A percentile compares a stretch with the other conserved stretches of the same genome.
phyloP scores from a whole-genome alignment of 441 rosid species.

The Populus hybrid region DNA sequence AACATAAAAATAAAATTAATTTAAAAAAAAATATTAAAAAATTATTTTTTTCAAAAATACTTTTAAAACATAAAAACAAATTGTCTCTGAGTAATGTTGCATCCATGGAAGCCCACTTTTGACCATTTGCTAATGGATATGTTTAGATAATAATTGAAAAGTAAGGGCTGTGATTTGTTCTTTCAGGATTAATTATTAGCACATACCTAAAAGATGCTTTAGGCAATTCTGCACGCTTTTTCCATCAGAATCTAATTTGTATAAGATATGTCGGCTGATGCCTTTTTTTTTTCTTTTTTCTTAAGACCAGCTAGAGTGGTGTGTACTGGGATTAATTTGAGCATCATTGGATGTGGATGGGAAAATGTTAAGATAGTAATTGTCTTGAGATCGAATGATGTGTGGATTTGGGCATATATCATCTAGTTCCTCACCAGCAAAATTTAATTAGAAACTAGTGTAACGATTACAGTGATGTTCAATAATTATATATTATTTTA shows the following conservation, averaged over 20 bases:
- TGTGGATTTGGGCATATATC: not conserved
- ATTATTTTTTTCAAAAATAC: no score
- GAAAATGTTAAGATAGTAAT: not conserved
- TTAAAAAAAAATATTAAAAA: no score
- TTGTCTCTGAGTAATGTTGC: constrained; percentile 13
- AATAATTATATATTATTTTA: no score
- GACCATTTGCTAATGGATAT: constrained; percentile 32
- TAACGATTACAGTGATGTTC: not conserved
- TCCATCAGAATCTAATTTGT: not conserved
- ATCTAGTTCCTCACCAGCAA: not conserved
- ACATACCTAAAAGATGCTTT: constrained; percentile 35
- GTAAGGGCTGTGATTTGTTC: constrained; percentile 14
- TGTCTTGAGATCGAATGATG: not conserved
- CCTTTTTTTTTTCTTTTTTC: no score
- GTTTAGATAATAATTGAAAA: constrained; percentile 23
- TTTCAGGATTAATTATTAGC: constrained; percentile 16
- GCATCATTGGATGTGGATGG: not conserved
- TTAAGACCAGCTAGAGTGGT: not conserved
- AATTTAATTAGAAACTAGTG: not conserved
- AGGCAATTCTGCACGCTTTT: not conserved
- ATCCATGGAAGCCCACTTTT: constrained; percentile 25
- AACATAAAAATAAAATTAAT: no score
- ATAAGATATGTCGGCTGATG: not conserved
- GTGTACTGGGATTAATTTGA: not conserved
- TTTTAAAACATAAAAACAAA: no score